Conservation (phyloP, 1,139 yeast species). For the Geotrichum aggregatum region DNA sequence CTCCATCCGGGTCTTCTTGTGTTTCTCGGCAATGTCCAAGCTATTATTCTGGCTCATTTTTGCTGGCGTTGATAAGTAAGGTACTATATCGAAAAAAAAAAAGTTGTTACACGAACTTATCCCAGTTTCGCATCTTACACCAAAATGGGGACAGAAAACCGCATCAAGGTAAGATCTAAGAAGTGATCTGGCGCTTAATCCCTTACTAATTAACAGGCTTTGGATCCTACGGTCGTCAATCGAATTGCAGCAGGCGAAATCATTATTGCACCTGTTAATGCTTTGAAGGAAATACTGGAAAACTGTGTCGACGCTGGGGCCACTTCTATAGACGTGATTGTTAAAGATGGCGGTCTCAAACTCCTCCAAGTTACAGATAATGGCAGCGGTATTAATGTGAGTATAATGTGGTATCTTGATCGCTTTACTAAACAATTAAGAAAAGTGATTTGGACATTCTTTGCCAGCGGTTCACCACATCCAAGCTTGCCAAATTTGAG, state of each 20-base stretch:
- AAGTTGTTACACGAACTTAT: too few relatives aligned
- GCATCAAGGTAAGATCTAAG: slow-evolving; percentile 16
- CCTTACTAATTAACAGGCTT: slow-evolving; percentile 36
- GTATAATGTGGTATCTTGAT: slow-evolving; percentile 9
- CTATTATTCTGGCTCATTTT: too few relatives aligned
- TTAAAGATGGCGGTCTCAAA: slow-evolving; percentile 63
- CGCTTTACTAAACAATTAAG: slow-evolving; percentile 43
- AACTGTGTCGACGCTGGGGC: slow-evolving; percentile 77
- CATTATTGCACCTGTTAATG: slow-evolving; percentile 88
- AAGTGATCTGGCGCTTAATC: background rate
- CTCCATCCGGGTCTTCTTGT: slow-evolving; percentile 12
- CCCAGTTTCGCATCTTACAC: too few relatives aligned
- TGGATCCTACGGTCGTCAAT: slow-evolving; percentile 70
- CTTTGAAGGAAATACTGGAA: slow-evolving; percentile 70
- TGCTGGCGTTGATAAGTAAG: background rate
- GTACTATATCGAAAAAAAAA: background rate
- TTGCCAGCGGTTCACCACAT: slow-evolving; percentile 68
- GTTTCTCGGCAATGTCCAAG: background rate
- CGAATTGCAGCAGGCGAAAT: slow-evolving; percentile 97
- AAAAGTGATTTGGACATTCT: slow-evolving; percentile 53
- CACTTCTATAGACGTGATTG: slow-evolving; percentile 54
- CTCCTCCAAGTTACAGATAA: slow-evolving; percentile 66
- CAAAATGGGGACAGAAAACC: slow-evolving; percentile 1
- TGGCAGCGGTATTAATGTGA: slow-evolving; percentile 61
- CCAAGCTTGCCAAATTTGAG: slow-evolving; percentile 53